These are phyloP conservation scores for Aegilops tauschii DNA, from an alignment of 176 grass and related monocot genomes.

Conservation along the genomic window DNA sequence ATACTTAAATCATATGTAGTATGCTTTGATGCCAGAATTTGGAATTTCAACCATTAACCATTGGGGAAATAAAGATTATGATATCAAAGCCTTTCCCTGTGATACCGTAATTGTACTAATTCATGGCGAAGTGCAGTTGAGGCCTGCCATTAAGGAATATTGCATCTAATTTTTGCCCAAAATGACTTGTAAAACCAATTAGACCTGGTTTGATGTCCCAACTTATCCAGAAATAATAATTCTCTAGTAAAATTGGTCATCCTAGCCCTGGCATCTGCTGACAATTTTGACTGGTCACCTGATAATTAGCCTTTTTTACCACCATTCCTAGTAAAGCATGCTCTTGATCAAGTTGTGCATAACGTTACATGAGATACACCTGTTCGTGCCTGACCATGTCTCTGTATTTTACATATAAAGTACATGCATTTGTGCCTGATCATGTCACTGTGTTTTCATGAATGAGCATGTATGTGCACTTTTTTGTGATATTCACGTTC, in stretches of 20 bases:
- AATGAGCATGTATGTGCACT: background rate
- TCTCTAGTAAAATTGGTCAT: background rate
- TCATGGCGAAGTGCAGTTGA: background rate
- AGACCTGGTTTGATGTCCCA: background rate
- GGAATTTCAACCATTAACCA: conserved; percentile 33
- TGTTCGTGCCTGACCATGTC: background rate
- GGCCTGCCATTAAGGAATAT: background rate
- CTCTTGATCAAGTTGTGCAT: background rate
- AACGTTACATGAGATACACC: background rate
- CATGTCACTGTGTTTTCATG: background rate
- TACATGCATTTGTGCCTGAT: background rate
- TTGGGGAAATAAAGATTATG: conserved; percentile 33
- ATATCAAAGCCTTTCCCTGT: background rate
- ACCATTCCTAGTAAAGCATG: background rate
- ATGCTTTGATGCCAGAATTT: conserved; percentile 31
- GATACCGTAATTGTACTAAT: background rate
- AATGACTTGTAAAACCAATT: conserved; percentile 11
- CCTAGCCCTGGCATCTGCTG: background rate
- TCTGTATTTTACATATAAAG: background rate
- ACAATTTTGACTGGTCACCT: background rate
- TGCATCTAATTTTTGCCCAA: conserved; percentile 5
- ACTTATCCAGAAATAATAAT: background rate
- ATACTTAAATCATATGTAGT: conserved; percentile 37
- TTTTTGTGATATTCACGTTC: background rate
- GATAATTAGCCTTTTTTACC: background rate